phyloP scores from a whole-genome alignment of 2,329 filamentous ascomycete genomes.

The Pseudogymnoascus sp. region DNA sequence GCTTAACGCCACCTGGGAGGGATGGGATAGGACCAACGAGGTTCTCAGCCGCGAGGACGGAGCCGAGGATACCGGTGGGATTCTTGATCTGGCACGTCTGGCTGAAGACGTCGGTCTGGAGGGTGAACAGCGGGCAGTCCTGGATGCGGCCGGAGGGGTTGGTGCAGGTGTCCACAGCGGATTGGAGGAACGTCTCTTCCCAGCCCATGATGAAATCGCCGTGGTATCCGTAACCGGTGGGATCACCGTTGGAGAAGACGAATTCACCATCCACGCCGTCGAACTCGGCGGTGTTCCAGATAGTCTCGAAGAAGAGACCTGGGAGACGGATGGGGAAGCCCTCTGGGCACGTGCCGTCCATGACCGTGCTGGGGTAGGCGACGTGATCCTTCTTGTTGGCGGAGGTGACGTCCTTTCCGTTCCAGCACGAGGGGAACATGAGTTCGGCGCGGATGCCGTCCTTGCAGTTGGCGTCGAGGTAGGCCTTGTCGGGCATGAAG shows the following conservation, averaged over 20 bases:
- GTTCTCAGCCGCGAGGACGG: conserved; percentile 48
- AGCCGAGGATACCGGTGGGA: conserved; percentile 45
- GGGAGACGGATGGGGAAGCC: conserved; percentile 60
- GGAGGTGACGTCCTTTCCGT: conserved; percentile 53
- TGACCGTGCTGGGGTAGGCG: conserved; percentile 68
- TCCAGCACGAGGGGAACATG: conserved; percentile 87
- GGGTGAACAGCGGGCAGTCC: conserved; percentile 67
- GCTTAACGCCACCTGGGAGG: conserved; percentile 49
- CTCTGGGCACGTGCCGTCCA: conserved; percentile 65
- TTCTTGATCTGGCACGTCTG: conserved; percentile 51
- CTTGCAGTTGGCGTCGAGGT: conserved; percentile 70
- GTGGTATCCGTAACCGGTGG: conserved; percentile 66
- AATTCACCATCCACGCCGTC: conserved; percentile 57
- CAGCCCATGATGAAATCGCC: conserved; percentile 76
- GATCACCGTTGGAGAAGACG: conserved; percentile 69
- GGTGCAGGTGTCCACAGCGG: conserved; percentile 68
- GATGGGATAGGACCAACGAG: conserved; percentile 43
- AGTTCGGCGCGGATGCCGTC: conserved; percentile 75
- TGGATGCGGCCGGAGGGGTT: conserved; percentile 57
- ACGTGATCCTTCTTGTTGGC: conserved; percentile 55
- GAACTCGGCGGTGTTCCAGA: conserved; percentile 67
- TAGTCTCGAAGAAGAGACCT: conserved; percentile 76
- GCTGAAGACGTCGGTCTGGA: conserved; percentile 50
- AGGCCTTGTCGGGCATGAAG: conserved; percentile 68
- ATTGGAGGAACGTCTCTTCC: conserved; percentile 59